Conservation (phyloP, 2,329 filamentous ascomycete genomes). For the Lecanicillium sp. region DNA sequence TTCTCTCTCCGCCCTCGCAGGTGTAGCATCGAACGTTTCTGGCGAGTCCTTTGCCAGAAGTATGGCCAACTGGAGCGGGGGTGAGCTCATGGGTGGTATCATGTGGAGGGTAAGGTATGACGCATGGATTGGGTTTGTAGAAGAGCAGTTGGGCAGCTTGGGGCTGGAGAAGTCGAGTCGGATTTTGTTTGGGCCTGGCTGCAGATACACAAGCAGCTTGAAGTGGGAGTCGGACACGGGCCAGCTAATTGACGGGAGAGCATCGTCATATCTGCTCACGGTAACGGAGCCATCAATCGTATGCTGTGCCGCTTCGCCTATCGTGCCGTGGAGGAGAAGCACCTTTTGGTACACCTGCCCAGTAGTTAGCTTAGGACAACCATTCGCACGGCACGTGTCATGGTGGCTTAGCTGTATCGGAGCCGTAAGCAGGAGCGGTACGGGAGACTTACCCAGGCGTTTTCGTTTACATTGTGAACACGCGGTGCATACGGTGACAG, state of each 20-base stretch:
- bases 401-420: slow-evolving; percentile 8
- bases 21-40: slow-evolving; percentile 74
- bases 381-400: neutral
- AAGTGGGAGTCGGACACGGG: slow-evolving; percentile 85
- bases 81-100: slow-evolving; percentile 67
- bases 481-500: slow-evolving; percentile 75
- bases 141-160: slow-evolving; percentile 64
- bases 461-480: slow-evolving; percentile 71
- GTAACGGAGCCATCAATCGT: slow-evolving; percentile 72
- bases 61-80: slow-evolving; percentile 84
- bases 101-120: slow-evolving; percentile 81
- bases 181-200: slow-evolving; percentile 80
- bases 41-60: slow-evolving; percentile 83
- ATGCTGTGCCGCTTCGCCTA: slow-evolving; percentile 63
- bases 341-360: slow-evolving; percentile 83
- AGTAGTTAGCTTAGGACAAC: slow-evolving; percentile 6
- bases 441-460: slow-evolving; percentile 64
- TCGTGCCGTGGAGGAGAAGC: slow-evolving; percentile 70
- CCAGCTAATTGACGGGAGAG: slow-evolving; percentile 76
- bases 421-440: slow-evolving; percentile 1
- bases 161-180: slow-evolving; percentile 83
- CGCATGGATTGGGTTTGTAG: slow-evolving; percentile 63
- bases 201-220: slow-evolving; percentile 85
- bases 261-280: slow-evolving; percentile 75
- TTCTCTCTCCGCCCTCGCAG: slow-evolving; percentile 67